A percentile compares a stretch with the other conserved stretches of the same genome.
Conservation (phyloP, 139 green algal genomes). For the Chlorella sp. region DNA sequence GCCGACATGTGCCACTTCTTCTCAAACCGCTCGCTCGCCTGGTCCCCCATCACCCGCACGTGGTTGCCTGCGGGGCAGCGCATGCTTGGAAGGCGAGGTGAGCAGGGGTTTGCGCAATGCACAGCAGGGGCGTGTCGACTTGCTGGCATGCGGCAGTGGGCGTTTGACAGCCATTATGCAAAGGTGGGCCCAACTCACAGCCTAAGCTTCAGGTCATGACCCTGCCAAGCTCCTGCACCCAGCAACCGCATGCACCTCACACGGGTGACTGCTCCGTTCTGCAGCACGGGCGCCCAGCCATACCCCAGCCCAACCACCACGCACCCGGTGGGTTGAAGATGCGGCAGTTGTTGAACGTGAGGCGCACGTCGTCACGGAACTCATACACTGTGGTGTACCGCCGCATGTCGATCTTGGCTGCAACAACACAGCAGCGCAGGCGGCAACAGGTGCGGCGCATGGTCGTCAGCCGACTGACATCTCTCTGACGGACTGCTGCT, state of each 20-base stretch:
- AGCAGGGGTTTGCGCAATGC: neutral
- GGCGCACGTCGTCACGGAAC: constrained; percentile 67
- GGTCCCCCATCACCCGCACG: constrained; percentile 63
- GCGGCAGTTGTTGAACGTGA: constrained; percentile 68
- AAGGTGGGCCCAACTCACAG: neutral
- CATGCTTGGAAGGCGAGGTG: neutral
- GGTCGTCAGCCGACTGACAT: too few species aligned
- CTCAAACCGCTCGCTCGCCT: constrained; percentile 60
- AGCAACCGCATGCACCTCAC: neutral
- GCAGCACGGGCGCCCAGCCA: neutral
- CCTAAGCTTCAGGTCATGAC: neutral
- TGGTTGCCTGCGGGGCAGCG: constrained; percentile 28
- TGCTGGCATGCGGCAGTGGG: neutral
- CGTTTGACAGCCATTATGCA: neutral
- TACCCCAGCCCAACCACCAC: neutral
- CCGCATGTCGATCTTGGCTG: constrained; percentile 35
- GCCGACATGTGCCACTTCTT: constrained; percentile 55
- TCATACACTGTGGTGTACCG: constrained; percentile 56
- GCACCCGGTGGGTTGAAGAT: constrained; percentile 60
- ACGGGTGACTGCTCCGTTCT: neutral
- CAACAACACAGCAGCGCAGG: neutral
- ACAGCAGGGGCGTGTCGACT: neutral
- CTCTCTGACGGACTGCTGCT: too few species aligned
- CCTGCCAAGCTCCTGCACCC: neutral
- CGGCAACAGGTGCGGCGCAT: neutral